Conservation (phyloP, 2,329 filamentous ascomycete species). For the Colletotrichum karsti region DNA sequence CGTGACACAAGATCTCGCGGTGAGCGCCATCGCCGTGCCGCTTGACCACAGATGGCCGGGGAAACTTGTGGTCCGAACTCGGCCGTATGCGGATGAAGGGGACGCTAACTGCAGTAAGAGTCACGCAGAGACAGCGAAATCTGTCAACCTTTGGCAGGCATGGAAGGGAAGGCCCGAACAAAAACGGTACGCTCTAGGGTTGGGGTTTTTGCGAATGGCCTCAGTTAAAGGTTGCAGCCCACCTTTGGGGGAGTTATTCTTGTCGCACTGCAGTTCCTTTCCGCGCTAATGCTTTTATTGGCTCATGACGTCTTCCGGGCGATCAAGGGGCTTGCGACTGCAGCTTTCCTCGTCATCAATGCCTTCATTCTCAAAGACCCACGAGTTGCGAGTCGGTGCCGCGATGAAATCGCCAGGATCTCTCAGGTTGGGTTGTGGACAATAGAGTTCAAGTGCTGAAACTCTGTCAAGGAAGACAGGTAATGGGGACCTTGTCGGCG, state of each 20-base stretch:
- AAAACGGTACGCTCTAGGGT: neutral
- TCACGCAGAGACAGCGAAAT: neutral
- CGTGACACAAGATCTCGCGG: conserved; percentile 14
- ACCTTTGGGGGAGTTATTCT: neutral
- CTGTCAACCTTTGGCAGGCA: neutral
- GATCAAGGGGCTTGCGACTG: conserved; percentile 2
- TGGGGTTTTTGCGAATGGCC: conserved; percentile 5
- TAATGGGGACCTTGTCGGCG: conserved; percentile 16
- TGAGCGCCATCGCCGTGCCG: conserved; percentile 13
- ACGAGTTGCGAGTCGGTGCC: neutral
- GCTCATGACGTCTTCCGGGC: conserved; percentile 10
- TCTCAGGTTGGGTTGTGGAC: neutral
- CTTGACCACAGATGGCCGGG: conserved; percentile 1
- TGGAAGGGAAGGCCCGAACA: neutral
- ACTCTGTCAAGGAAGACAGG: conserved; percentile 20
- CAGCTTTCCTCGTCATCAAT: conserved; percentile 2
- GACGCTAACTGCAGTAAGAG: conserved; percentile 19
- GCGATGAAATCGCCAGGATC: neutral
- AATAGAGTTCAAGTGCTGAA: conserved; percentile 26
- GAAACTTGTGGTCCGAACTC: conserved; percentile 5
- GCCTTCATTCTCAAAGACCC: neutral
- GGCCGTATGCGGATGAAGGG: neutral
- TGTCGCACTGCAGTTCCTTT: neutral
- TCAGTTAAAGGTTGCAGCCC: neutral
- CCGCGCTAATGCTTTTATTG: neutral